These are phyloP conservation scores for Tricholoma terreum DNA, from an alignment of 768 basidiomycete species.

Conservation along the genomic window DNA sequence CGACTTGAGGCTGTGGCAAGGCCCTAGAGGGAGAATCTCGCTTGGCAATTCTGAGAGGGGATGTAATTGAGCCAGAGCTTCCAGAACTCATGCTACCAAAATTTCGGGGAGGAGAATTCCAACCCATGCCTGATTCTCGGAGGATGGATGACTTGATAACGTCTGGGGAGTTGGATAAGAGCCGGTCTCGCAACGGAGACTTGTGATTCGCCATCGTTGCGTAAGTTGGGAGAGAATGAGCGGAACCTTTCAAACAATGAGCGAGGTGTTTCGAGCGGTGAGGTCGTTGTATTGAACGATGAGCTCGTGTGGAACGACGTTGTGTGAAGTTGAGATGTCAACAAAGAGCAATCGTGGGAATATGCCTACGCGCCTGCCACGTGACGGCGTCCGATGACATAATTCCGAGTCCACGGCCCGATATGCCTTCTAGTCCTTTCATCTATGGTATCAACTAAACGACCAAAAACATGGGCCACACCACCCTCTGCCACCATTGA, in stretches of 20 bases:
- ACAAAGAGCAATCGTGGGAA: conserved; percentile 44
- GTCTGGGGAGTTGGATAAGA: conserved; percentile 62
- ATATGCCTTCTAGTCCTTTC: too few relatives aligned
- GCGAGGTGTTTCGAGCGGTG: neutral
- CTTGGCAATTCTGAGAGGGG: conserved; percentile 75
- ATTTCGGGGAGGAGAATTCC: conserved; percentile 46
- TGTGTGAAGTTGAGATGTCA: conserved; percentile 21
- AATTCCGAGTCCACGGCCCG: too few relatives aligned
- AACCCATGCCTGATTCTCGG: conserved; percentile 63
- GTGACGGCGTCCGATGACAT: conserved; percentile 32
- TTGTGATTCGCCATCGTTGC: conserved; percentile 35
- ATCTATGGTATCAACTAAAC: conserved; percentile 10
- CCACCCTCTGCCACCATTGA: neutral
- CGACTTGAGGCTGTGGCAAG: conserved; percentile 47
- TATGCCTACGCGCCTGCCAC: conserved; percentile 34
- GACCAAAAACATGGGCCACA: conserved; percentile 9
- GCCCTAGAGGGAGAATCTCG: conserved; percentile 47
- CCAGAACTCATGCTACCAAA: conserved; percentile 28
- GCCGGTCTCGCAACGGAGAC: conserved; percentile 54
- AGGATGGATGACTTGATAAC: conserved; percentile 61
- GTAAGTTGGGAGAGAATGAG: neutral
- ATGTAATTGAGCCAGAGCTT: conserved; percentile 41
- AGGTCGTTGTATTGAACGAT: conserved; percentile 14
- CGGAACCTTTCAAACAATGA: conserved; percentile 1
- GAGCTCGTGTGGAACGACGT: conserved; percentile 15